phyloP scores from a whole-genome alignment of 1,284 basidiomycete species.

The Cronartium quercuum region DNA sequence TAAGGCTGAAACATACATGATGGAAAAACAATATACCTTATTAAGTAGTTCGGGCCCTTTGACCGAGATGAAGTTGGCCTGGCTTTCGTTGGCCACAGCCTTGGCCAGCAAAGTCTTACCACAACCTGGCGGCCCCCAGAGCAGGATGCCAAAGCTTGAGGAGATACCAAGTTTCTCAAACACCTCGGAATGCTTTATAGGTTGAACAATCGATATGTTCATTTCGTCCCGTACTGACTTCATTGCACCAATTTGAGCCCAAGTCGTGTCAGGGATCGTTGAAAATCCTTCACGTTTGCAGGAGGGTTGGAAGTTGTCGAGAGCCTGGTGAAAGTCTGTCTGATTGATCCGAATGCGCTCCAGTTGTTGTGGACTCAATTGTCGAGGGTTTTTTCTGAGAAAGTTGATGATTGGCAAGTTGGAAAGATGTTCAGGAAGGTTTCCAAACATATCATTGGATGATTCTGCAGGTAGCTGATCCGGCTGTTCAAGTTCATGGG shows the following conservation, averaged over 20 bases:
- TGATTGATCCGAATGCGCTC: constrained; percentile 71
- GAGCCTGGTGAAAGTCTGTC: constrained; percentile 69
- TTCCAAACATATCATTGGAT: constrained; percentile 52
- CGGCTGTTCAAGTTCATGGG: constrained; percentile 45
- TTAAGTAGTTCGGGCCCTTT: constrained; percentile 95
- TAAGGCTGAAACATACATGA: neutral
- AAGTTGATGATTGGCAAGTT: constrained; percentile 77
- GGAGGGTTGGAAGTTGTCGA: constrained; percentile 83
- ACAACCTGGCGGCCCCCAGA: constrained; percentile 98
- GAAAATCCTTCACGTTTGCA: constrained; percentile 97
- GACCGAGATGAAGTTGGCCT: constrained; percentile 93
- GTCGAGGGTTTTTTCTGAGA: constrained; percentile 72
- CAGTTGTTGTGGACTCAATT: constrained; percentile 71
- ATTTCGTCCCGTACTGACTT: constrained; percentile 79
- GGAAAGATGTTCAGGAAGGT: constrained; percentile 50
- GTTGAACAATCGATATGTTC: constrained; percentile 95
- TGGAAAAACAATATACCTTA: constrained; percentile 59
- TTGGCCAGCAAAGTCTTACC: constrained; percentile 94
- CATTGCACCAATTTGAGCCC: constrained; percentile 91
- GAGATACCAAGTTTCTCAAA: constrained; percentile 80
- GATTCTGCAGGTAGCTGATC: constrained; percentile 46
- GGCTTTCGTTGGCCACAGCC: constrained; percentile 88
- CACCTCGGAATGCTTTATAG: constrained; percentile 80
- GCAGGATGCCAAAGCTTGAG: constrained; percentile 77
- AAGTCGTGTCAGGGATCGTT: constrained; percentile 89